phyloP scores from a whole-genome alignment of 371 early-diverging fungal genomes.

The Thermomucor indicae-seudaticae region DNA sequence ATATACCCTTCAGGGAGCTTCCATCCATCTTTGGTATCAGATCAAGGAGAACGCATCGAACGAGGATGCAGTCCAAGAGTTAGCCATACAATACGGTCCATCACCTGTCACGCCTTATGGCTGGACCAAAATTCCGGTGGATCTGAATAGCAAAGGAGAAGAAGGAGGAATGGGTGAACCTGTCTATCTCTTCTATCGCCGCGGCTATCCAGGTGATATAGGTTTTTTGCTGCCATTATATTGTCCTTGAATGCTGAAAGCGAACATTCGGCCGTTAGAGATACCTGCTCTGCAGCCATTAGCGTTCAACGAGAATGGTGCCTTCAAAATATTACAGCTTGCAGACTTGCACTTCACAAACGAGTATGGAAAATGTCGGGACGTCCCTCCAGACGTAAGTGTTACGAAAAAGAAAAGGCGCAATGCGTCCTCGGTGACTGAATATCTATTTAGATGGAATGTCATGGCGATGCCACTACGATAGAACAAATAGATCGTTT shows the following conservation, averaged over 20 bases:
- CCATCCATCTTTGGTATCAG: conserved; percentile 31
- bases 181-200: conserved; percentile 22
- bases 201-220: conserved; percentile 26
- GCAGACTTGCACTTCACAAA: conserved; percentile 57
- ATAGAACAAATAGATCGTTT: conserved; percentile 35
- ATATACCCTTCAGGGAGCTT: conserved; percentile 30
- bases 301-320: conserved; percentile 33
- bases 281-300: conserved; percentile 22
- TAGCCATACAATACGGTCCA: conserved; percentile 33
- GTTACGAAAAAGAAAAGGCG: not conserved
- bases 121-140: conserved; percentile 26
- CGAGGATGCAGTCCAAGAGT: conserved; percentile 20
- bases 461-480: conserved; percentile 45
- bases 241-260: not conserved
- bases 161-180: conserved; percentile 31
- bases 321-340: conserved; percentile 53
- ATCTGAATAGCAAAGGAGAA: conserved; percentile 28
- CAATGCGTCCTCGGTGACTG: not conserved
- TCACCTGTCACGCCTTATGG: conserved; percentile 24
- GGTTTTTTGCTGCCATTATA: not conserved
- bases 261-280: not conserved
- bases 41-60: conserved; percentile 13
- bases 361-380: conserved; percentile 38
- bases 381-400: conserved; percentile 33
- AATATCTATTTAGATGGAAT: conserved; percentile 24